Evolutionary conservation across 2,329 filamentous ascomycete genomes (phyloP), one percentile per base, ranked within the genome.

Genomic region (Xylariaceae sp.): DNA sequence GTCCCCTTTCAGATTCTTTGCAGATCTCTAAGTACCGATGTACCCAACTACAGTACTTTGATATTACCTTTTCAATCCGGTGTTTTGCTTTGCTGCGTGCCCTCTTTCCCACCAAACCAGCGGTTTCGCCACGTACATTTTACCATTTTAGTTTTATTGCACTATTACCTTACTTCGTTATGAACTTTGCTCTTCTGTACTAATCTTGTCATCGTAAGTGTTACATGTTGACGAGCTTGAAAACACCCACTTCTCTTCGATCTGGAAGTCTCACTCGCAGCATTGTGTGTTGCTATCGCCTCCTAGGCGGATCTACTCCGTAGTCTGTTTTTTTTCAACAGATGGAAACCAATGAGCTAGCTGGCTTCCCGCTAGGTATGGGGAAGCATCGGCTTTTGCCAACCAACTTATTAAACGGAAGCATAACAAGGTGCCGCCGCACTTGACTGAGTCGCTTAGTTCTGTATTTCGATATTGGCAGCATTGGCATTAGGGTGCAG

Each of bases 1-100:
- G 33, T 47, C 44, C 54, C 37, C 57, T 50, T 53, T 53, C 37
- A 57, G 55, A 55, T 52, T 51, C 37, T 52, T 37, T 54, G 53
- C 53, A 60, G 57, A 60, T 60, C 57, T 55, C 29, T 18, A 58
- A 58, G 50, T 57, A 54, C 50, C 53, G 24, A 51, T 36, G 57
- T 59, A 57, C 44, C 36, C 30, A 3, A 23, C 32, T 33, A 43
- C 35, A 50, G 15, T 43, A 32, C 18, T 29, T 43, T 30, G 47
- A 50, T 43, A 13, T 11, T 35, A 33, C 26, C 35, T 52, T 32
- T 45, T 20, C 23, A 33, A 40, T 43, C 46, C 53, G 46, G 53
- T 55, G 47, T 48, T 18, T 44, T 30, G 13, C 24, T 23, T 15
- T 23, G 26, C 30, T 43, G 36, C 36, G n/a, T n/a, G n/a, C 42